Evolutionary conservation across 768 basidiomycete species (phyloP).

Genomic region (Saitozyma sp.): DNA sequence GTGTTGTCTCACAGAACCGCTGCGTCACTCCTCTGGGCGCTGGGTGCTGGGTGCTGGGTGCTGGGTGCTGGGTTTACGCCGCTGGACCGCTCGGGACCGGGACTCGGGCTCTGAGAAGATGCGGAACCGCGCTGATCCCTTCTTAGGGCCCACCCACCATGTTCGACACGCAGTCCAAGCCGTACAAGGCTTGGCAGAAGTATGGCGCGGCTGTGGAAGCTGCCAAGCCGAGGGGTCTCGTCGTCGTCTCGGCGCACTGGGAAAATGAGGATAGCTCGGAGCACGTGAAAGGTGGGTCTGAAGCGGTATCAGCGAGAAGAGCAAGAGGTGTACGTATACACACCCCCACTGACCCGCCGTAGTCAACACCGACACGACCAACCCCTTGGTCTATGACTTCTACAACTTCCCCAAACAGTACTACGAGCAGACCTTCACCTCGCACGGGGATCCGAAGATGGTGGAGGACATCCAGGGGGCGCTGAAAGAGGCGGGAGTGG

Average conservation of each 20-base stretch:
- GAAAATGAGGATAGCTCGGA: slow-evolving; percentile 23
- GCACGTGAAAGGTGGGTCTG: slow-evolving; percentile 31
- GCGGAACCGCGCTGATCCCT: background rate
- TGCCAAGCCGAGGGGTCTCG: slow-evolving; percentile 35
- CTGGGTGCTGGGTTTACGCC: background rate
- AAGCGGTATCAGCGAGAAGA: no score
- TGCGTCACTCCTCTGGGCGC: no score
- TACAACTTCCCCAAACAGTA: slow-evolving; percentile 43
- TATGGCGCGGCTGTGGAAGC: slow-evolving; percentile 22
- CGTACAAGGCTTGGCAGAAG: slow-evolving; percentile 44
- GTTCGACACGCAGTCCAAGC: slow-evolving; percentile 26
- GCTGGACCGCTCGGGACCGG: background rate
- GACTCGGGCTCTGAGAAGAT: no score
- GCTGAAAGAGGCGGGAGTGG: slow-evolving; percentile 15
- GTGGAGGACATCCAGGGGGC: slow-evolving; percentile 19
- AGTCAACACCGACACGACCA: slow-evolving; percentile 40
- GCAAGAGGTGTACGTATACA: no score
- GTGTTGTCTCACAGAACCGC: no score
- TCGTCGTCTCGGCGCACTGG: slow-evolving; percentile 49
- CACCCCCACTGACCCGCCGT: background rate
- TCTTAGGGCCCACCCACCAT: slow-evolving; percentile 44
- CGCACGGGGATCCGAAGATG: slow-evolving; percentile 8
- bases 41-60: no score
- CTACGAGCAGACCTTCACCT: slow-evolving; percentile 37
- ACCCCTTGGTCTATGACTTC: slow-evolving; percentile 48